phyloP scores from a whole-genome alignment of 2,329 filamentous ascomycete species.

The Akanthomyces dipterigenus region DNA sequence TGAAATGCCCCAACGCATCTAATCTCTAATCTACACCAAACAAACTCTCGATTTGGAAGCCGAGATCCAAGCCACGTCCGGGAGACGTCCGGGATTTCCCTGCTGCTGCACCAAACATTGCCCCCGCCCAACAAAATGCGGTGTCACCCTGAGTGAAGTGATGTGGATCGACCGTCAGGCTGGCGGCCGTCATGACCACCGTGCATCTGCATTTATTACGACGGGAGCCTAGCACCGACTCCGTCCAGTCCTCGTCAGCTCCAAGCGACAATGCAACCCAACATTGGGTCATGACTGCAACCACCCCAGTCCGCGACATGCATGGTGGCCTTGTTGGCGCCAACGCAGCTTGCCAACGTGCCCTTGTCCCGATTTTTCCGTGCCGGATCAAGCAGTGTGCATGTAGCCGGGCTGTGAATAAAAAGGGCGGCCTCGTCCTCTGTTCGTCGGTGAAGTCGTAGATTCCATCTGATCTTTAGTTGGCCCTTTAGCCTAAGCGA shows the following conservation, averaged over 20 bases:
- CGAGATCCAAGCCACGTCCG: not conserved
- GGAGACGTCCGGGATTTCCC: not conserved
- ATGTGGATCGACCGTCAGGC: not conserved
- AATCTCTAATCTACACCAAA: not conserved
- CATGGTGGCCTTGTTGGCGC: not conserved
- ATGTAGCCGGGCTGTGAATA: not conserved
- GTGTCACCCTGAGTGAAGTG: not conserved
- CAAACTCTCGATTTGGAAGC: not conserved
- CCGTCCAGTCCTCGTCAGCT: not conserved
- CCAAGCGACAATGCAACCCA: slow-evolving; percentile 7
- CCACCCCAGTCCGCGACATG: not conserved
- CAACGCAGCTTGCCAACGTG: not conserved
- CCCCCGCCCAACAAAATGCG: not conserved
- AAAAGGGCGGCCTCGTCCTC: not conserved
- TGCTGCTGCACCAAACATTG: not conserved
- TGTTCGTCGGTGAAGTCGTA: not conserved
- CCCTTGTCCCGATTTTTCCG: not conserved
- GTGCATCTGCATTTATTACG: not conserved
- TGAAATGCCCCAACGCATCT: not conserved
- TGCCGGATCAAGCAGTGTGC: not conserved
- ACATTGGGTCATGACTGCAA: not conserved
- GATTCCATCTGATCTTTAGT: not conserved
- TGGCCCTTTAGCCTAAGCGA: not conserved
- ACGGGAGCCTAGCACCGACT: not conserved
- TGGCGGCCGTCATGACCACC: not conserved